Evolutionary conservation across 768 basidiomycete species (phyloP).

Genomic region (Russula foetens): DNA sequence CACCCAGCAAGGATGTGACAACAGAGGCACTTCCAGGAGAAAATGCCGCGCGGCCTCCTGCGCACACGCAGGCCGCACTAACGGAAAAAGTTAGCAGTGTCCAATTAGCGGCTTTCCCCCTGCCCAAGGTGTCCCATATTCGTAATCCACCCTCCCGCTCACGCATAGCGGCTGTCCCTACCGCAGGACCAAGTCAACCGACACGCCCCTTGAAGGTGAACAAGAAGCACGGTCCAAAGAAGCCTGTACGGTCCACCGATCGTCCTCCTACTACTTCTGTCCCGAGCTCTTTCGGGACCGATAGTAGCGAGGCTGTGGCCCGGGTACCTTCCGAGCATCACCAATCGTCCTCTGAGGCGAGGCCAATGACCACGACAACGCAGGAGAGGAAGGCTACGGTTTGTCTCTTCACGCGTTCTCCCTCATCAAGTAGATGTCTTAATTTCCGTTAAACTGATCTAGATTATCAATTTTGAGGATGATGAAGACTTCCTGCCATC

Average conservation of each 20-base stretch:
- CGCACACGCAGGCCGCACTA: neutral
- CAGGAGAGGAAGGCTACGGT: slow-evolving; percentile 8
- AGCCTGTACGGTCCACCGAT: neutral
- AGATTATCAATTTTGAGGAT: slow-evolving; percentile 15
- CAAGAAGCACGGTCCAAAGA: neutral
- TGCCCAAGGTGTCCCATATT: slow-evolving; percentile 7
- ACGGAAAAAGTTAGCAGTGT: neutral
- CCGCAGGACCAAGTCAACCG: neutral
- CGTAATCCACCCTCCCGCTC: slow-evolving; percentile 4
- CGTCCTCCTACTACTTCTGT: neutral
- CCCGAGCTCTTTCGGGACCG: neutral
- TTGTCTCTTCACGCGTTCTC: slow-evolving; percentile 3
- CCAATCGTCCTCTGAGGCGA: neutral
- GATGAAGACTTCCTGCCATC: slow-evolving; percentile 15
- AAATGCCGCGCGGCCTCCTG: slow-evolving; percentile 12
- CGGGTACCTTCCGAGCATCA: neutral
- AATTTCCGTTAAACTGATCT: slow-evolving; percentile 18
- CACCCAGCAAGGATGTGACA: slow-evolving; percentile 15
- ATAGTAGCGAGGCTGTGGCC: slow-evolving; percentile 7
- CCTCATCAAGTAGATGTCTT: neutral
- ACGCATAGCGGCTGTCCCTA: neutral
- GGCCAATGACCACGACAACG: neutral
- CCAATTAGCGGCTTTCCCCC: slow-evolving; percentile 7
- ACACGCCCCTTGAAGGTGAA: slow-evolving; percentile 3
- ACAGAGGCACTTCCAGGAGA: neutral